Conservation (phyloP, 2,329 filamentous ascomycete genomes). For the Trichoderma atrobrunneum region DNA sequence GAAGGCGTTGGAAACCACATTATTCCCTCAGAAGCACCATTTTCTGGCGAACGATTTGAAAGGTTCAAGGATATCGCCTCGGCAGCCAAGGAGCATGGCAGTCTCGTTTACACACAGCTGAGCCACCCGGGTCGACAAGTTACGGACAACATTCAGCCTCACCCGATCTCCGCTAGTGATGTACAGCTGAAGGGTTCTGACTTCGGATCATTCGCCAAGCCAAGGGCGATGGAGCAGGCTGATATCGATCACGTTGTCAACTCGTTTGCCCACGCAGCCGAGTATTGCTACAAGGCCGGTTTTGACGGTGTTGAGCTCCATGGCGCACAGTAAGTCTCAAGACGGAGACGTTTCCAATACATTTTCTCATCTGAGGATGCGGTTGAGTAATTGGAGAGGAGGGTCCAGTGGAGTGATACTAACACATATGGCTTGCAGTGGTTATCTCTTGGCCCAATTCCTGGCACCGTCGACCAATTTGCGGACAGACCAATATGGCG, state of each 20-base stretch:
- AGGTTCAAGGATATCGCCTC: constrained; percentile 56
- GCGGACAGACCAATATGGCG: constrained; percentile 52
- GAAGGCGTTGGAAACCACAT: constrained; percentile 57
- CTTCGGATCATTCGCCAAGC: constrained; percentile 43
- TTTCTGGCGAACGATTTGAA: constrained; percentile 58
- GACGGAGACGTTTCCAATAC: background rate
- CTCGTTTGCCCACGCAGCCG: constrained; percentile 59
- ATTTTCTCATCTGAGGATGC: background rate
- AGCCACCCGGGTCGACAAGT: constrained; percentile 52
- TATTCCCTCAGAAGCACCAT: constrained; percentile 51
- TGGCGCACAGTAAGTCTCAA: constrained; percentile 42
- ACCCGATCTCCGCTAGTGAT: constrained; percentile 43
- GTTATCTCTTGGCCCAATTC: constrained; percentile 54
- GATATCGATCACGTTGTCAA: constrained; percentile 59
- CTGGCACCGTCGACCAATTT: constrained; percentile 48
- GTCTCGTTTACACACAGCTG: constrained; percentile 59
- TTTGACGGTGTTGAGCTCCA: constrained; percentile 54
- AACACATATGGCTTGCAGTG: constrained; percentile 26
- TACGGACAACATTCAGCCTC: constrained; percentile 24
- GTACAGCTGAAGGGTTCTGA: constrained; percentile 32
- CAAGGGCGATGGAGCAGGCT: constrained; percentile 49
- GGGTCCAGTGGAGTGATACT: background rate
- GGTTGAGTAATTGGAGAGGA: background rate
- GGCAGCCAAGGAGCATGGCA: constrained; percentile 55
- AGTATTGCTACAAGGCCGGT: constrained; percentile 61